These are phyloP conservation scores for Boletus pseudopeckii DNA, from an alignment of 768 basidiomycete species.

Conservation along the genomic window DNA sequence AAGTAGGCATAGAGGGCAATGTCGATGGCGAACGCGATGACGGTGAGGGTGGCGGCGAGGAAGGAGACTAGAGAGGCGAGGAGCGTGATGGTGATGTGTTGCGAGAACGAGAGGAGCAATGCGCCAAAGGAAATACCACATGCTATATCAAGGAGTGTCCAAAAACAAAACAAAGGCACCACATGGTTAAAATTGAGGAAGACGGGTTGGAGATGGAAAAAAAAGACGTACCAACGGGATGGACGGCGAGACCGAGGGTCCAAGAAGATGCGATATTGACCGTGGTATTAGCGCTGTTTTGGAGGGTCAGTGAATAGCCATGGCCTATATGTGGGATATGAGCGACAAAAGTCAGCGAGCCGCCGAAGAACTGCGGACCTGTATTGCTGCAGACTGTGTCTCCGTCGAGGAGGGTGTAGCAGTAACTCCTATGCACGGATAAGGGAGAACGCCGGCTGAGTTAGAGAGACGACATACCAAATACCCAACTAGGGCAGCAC, in stretches of 20 bases:
- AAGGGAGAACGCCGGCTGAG: background rate
- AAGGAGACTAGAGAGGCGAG: constrained; percentile 52
- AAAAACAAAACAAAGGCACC: background rate
- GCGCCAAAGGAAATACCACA: constrained; percentile 61
- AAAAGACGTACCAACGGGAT: constrained; percentile 62
- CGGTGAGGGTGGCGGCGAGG: constrained; percentile 62
- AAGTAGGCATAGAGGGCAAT: constrained; percentile 67
- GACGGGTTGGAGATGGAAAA: background rate
- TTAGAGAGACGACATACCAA: constrained; percentile 44
- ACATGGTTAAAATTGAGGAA: constrained; percentile 1
- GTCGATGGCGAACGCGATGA: constrained; percentile 75
- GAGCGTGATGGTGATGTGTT: constrained; percentile 45
- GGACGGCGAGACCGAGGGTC: constrained; percentile 72
- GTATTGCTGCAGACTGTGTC: constrained; percentile 41
- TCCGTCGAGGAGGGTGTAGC: constrained; percentile 45
- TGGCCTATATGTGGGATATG: constrained; percentile 36
- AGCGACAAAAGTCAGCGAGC: background rate
- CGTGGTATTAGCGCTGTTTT: constrained; percentile 25
- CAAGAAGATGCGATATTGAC: constrained; percentile 50
- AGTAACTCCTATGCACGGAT: constrained; percentile 51
- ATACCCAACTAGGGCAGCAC: constrained; percentile 54
- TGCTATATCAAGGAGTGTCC: constrained; percentile 27
- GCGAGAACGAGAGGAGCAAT: constrained; percentile 57
- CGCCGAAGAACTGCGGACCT: constrained; percentile 32
- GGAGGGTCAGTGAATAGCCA: constrained; percentile 48